Base-by-base conservation (phyloP, 768 basidiomycete species). In the Agrocybe chaxingu region DNA sequence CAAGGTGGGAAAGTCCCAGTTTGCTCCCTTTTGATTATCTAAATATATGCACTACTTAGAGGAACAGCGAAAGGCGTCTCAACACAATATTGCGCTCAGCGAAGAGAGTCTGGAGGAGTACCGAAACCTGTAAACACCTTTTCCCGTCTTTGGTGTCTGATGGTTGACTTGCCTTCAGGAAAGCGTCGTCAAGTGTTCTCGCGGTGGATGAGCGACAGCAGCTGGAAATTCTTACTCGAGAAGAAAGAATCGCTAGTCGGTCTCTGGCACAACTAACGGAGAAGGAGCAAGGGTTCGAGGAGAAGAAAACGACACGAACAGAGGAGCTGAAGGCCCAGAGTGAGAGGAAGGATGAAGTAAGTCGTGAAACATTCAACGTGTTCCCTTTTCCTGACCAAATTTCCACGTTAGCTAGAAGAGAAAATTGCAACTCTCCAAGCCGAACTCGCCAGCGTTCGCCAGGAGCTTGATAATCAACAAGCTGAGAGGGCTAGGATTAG, bases 51-150 rank as follows among this genome's bases (percentile, higher is more conserved):
- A 31, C 11, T 57, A 31, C 29, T 11, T 57, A 90, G 92, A 92
- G 75, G 82, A 81, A 29, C 87, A 90, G 59, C 73, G 87, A 48
- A 80, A 75, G 60, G 78, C 84, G 5, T 85, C 89, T 8, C 80
- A 85, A 60, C 74, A 81, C 49, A 95, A 89, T 39, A 71, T 90
- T 39, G 84, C 89, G 0, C 72, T 99, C 4, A 88, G 81, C 49
- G 85, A 91, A 62, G 85, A 90, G 50, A 90, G 86, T 61, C 71
- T 98, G 10, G 85, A 88, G 35, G 90, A 98, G 64, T 99, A 99
- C 66, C 84, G 84, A 8, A 72, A 77, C 64, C 74, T 95, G 89
- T 92, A 54, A 40, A 87, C 68, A 38, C 36, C 6, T 13, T 35
- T 8, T 34, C 30, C 41, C 35, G 29, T n/a, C 4, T 37, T 48